Conservation (phyloP, 345 rosid species). For the Bretschneidera sinensis region DNA sequence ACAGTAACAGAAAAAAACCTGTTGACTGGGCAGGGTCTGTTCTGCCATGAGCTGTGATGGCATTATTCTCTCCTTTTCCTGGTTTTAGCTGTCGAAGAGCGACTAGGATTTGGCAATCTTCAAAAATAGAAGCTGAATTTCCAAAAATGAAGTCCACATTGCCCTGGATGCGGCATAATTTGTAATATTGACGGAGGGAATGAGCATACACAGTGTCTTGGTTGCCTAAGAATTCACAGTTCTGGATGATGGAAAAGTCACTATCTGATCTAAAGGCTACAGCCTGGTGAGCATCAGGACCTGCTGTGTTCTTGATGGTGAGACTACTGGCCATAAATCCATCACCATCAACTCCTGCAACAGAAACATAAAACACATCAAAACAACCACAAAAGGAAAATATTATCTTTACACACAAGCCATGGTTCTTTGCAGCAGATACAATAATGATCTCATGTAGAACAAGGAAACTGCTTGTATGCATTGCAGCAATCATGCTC, state of each 20-base stretch:
- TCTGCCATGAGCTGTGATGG: slow-evolving; percentile 86
- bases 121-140: slow-evolving; percentile 71
- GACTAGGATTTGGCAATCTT: slow-evolving; percentile 56
- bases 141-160: slow-evolving; percentile 95
- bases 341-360: slow-evolving; percentile 76
- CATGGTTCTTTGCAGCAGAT: too few relatives aligned
- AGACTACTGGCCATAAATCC: slow-evolving; percentile 94
- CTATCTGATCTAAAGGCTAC: slow-evolving; percentile 92
- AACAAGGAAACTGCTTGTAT: too few relatives aligned
- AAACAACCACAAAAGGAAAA: too few relatives aligned
- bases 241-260: slow-evolving; percentile 62
- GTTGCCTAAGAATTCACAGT: slow-evolving; percentile 85
- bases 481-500: too few relatives aligned
- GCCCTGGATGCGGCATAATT: slow-evolving; percentile 72
- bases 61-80: slow-evolving; percentile 70
- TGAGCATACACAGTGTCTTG: slow-evolving; percentile 92
- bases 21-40: slow-evolving; percentile 76
- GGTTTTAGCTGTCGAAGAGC: slow-evolving; percentile 66
- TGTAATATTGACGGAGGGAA: slow-evolving; percentile 80
- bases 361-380: neutral
- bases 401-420: too few relatives aligned
- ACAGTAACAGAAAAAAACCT: slow-evolving; percentile 67
- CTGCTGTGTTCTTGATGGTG: slow-evolving; percentile 81
- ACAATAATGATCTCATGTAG: too few relatives aligned
- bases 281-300: slow-evolving; percentile 85